Evolutionary conservation across 1,284 basidiomycete genomes (phyloP).

Genomic region (Cutaneotrichosporon dermatis): DNA sequence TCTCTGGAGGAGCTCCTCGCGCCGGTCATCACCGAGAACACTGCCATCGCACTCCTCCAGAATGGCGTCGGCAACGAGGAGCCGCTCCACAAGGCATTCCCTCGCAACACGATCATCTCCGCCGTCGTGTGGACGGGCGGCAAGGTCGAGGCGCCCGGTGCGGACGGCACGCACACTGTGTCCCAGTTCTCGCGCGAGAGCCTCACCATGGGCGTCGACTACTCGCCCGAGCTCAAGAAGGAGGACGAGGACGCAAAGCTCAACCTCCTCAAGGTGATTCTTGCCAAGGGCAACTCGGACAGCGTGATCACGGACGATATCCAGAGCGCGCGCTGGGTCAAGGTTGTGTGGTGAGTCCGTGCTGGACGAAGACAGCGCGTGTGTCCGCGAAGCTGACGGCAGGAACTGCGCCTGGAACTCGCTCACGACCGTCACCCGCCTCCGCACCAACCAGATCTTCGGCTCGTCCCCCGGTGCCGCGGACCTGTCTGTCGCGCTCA

Average conservation of each 20-base stretch:
- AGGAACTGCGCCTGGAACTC: constrained; percentile 47
- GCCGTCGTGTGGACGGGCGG: constrained; percentile 52
- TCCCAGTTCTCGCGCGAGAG: constrained; percentile 47
- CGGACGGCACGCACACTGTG: constrained; percentile 25
- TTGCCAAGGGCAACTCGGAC: constrained; percentile 45
- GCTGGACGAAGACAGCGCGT: too few relatives aligned
- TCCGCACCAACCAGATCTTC: constrained; percentile 45
- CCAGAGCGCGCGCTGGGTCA: constrained; percentile 53
- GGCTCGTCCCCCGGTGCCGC: constrained; percentile 35
- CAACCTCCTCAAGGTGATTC: constrained; percentile 38
- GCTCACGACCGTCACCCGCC: constrained; percentile 40
- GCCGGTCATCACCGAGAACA: constrained; percentile 38
- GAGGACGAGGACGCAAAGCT: constrained; percentile 36
- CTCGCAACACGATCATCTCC: constrained; percentile 50
- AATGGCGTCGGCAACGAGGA: constrained; percentile 54
- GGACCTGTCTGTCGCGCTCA: constrained; percentile 36
- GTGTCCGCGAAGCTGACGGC: too few relatives aligned
- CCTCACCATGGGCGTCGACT: constrained; percentile 49
- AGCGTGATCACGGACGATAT: constrained; percentile 48
- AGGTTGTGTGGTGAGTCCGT: constrained; percentile 50
- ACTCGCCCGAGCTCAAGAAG: constrained; percentile 19
- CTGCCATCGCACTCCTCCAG: constrained; percentile 52
- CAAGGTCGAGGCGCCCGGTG: constrained; percentile 27
- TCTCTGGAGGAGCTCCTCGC: constrained; percentile 41
- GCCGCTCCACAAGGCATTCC: constrained; percentile 49